phyloP scores from a whole-genome alignment of 192 early-diverging fungal species.

The Coemansia sp. region DNA sequence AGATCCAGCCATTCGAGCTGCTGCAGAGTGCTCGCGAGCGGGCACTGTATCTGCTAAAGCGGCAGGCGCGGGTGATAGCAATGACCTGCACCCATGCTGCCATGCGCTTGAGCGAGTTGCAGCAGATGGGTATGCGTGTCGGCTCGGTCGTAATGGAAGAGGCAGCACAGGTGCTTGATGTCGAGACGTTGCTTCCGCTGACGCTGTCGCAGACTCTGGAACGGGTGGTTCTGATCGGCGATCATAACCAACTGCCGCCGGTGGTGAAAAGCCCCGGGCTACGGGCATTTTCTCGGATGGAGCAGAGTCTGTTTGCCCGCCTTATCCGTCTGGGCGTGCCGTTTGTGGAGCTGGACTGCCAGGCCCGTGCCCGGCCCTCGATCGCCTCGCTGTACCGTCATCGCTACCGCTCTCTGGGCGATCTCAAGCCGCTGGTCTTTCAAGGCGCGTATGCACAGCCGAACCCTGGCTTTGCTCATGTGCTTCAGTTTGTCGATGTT shows the following conservation, averaged over 20 bases:
- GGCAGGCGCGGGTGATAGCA: constrained; percentile 94
- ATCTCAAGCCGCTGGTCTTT: constrained; percentile 57
- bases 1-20: constrained; percentile 93
- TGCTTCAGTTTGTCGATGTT: constrained; percentile 90
- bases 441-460: constrained; percentile 60
- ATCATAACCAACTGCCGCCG: constrained; percentile 96
- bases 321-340: constrained; percentile 94
- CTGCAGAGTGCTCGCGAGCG: constrained; percentile 74
- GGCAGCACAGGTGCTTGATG: constrained; percentile 90
- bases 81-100: constrained; percentile 98
- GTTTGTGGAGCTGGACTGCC: constrained; percentile 74
- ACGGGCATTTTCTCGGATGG: constrained; percentile 86
- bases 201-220: constrained; percentile 66
- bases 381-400: constrained; percentile 84
- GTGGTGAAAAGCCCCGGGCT: constrained; percentile 88
- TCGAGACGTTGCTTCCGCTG: constrained; percentile 93
- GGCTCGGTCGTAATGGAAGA: constrained; percentile 98
- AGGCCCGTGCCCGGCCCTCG: constrained; percentile 77
- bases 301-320: constrained; percentile 90
- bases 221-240: constrained; percentile 94
- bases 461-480: constrained; percentile 83
- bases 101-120: constrained; percentile 81
- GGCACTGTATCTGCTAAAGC: constrained; percentile 88
- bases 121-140: constrained; percentile 89
- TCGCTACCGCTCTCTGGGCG: constrained; percentile 72